Percentiles rank a stretch among this genome's conserved stretches.
phyloP scores from a whole-genome alignment of 352 stramenopile species.

The Pythium brassicae region DNA sequence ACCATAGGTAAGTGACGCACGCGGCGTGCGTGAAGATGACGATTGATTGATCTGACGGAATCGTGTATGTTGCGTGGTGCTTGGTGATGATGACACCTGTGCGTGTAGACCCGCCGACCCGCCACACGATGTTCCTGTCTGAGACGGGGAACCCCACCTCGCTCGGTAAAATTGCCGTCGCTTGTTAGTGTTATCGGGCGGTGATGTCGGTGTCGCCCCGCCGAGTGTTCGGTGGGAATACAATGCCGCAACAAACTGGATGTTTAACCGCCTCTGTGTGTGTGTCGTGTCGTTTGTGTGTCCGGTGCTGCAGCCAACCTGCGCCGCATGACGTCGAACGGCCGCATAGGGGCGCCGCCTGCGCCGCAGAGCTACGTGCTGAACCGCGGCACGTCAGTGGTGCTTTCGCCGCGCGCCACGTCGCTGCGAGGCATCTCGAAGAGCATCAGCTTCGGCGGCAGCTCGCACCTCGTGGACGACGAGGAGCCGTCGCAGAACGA shows the following conservation, averaged over 20 bases:
- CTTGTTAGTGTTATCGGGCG: slow-evolving; percentile 4
- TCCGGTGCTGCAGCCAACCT: slow-evolving; percentile 36
- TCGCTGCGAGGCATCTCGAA: slow-evolving; percentile 58
- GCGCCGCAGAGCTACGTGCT: slow-evolving; percentile 39
- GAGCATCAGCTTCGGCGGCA: slow-evolving; percentile 51
- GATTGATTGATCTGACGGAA: not conserved
- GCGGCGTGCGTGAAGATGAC: not conserved
- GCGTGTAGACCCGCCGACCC: slow-evolving; percentile 26
- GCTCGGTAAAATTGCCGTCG: slow-evolving; percentile 23
- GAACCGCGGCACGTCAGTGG: slow-evolving; percentile 41
- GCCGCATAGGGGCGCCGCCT: slow-evolving; percentile 26
- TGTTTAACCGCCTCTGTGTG: slow-evolving; percentile 7
- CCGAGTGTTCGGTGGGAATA: slow-evolving; percentile 4
- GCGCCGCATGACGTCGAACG: slow-evolving; percentile 42
- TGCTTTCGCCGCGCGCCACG: slow-evolving; percentile 41
- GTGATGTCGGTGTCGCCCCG: not conserved
- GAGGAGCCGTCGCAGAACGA: slow-evolving; percentile 68
- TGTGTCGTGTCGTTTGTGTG: slow-evolving; percentile 2
- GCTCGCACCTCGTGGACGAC: slow-evolving; percentile 46
- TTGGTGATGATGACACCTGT: too few relatives aligned
- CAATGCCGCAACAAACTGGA: slow-evolving; percentile 20
- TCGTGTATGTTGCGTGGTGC: not conserved
- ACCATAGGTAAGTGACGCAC: slow-evolving; percentile 34
- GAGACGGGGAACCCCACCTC: slow-evolving; percentile 29
- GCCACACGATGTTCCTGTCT: slow-evolving; percentile 43